These are phyloP conservation scores for Casuarina glauca DNA, from an alignment of 306 rosid species.

Conservation along the genomic window DNA sequence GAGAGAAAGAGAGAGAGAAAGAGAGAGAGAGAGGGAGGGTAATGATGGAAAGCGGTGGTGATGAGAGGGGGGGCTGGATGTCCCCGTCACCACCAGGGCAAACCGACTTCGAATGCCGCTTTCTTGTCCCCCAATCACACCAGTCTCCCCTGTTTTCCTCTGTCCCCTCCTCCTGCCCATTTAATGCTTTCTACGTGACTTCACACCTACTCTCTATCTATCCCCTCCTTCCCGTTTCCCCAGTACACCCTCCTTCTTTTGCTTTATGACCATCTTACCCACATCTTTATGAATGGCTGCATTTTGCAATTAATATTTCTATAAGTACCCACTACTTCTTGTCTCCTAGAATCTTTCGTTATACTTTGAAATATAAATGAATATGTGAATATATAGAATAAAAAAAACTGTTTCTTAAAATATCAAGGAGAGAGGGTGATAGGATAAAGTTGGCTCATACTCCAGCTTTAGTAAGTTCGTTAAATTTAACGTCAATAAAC, in stretches of 20 bases:
- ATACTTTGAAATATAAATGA: neutral
- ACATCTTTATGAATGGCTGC: no score
- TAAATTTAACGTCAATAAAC: no score
- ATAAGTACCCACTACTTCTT: neutral
- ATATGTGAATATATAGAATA: no score
- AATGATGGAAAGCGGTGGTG: conserved; percentile 40
- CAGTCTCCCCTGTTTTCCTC: conserved; percentile 34
- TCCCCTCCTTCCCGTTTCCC: neutral
- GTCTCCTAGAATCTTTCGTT: neutral
- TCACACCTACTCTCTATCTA: neutral
- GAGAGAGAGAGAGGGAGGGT: conserved; percentile 22
- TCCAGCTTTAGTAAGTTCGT: no score
- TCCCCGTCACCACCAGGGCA: conserved; percentile 62
- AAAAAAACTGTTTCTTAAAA: neutral
- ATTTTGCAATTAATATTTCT: neutral
- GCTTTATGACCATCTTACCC: neutral
- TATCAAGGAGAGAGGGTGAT: neutral
- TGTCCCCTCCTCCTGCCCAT: conserved; percentile 39
- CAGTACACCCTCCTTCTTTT: conserved; percentile 6
- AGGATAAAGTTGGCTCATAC: no score
- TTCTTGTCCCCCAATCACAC: conserved; percentile 62
- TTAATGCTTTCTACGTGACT: conserved; percentile 19
- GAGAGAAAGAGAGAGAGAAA: neutral
- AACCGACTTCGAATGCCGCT: conserved; percentile 54
- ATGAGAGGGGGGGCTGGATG: conserved; percentile 36